Conservation (phyloP, 2,329 filamentous ascomycete genomes). For the Cladobotryum mycophilum region DNA sequence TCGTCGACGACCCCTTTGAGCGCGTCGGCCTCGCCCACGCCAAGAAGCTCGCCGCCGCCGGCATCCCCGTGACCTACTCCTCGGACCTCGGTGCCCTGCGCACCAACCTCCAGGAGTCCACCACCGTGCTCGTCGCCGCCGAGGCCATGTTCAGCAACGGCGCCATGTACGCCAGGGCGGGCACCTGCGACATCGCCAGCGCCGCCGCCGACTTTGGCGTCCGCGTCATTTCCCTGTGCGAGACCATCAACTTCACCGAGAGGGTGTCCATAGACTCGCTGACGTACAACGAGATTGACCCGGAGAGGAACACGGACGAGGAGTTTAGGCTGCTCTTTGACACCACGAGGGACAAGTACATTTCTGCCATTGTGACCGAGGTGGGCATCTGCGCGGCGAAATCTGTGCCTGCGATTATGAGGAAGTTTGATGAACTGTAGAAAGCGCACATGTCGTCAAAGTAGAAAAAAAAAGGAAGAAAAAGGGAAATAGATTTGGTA, state of each 20-base stretch:
- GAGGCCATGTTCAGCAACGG: constrained; percentile 97
- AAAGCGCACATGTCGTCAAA: constrained; percentile 5
- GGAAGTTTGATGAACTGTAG: constrained; percentile 52
- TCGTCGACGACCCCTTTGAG: constrained; percentile 66
- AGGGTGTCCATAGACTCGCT: constrained; percentile 87
- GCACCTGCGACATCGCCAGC: constrained; percentile 82
- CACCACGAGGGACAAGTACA: constrained; percentile 79
- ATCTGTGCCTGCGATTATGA: constrained; percentile 63
- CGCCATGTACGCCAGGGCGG: constrained; percentile 77
- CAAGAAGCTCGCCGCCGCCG: constrained; percentile 58
- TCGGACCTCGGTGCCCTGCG: constrained; percentile 69
- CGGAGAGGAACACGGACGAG: constrained; percentile 54
- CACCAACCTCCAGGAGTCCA: constrained; percentile 60
- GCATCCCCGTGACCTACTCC: constrained; percentile 73
- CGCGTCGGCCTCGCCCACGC: constrained; percentile 54
- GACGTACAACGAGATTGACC: constrained; percentile 88
- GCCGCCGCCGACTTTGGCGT: constrained; percentile 69
- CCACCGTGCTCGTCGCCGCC: constrained; percentile 79
- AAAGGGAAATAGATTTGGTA: background rate
- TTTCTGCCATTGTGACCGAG: constrained; percentile 87
- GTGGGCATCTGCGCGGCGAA: constrained; percentile 80
- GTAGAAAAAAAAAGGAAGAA: constrained; percentile 1
- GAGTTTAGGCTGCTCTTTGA: constrained; percentile 74
- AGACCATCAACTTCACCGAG: constrained; percentile 87
- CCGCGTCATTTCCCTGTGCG: constrained; percentile 83